Conservation (phyloP, 192 early-diverging fungal genomes). For the Rhizophlyctis rosea region DNA sequence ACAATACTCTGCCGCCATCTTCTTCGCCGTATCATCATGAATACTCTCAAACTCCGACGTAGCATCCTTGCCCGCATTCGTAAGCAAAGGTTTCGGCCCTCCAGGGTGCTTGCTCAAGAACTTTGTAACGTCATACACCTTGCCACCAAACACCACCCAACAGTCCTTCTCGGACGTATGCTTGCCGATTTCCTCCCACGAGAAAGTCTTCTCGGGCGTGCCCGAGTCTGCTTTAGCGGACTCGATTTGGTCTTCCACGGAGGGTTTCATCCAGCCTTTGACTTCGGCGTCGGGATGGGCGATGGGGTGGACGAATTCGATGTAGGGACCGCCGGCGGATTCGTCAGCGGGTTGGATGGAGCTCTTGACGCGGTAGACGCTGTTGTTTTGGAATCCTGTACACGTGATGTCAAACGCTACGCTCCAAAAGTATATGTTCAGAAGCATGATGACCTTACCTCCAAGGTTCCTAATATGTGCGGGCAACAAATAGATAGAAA, state of each 20-base stretch:
- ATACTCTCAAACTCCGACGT: conserved; percentile 57
- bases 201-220: background rate
- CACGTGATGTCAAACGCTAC: too few relatives aligned
- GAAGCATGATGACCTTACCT: too few relatives aligned
- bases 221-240: background rate
- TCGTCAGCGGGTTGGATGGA: background rate
- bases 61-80: conserved; percentile 74
- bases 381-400: background rate
- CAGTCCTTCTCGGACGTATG: background rate
- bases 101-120: conserved; percentile 75
- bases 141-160: background rate
- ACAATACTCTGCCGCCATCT: background rate
- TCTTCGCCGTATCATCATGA: conserved; percentile 35
- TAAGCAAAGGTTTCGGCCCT: conserved; percentile 70
- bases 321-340: background rate
- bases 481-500: too few relatives aligned
- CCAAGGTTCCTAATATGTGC: too few relatives aligned
- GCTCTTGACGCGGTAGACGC: background rate
- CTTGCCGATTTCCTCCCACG: background rate
- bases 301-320: background rate
- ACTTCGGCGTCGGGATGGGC: background rate
- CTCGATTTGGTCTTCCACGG: too few relatives aligned
- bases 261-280: background rate
- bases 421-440: too few relatives aligned
- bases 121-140: conserved; percentile 60